phyloP scores from a whole-genome alignment of 2,329 filamentous ascomycete species.

The Dissoconium aciculare region DNA sequence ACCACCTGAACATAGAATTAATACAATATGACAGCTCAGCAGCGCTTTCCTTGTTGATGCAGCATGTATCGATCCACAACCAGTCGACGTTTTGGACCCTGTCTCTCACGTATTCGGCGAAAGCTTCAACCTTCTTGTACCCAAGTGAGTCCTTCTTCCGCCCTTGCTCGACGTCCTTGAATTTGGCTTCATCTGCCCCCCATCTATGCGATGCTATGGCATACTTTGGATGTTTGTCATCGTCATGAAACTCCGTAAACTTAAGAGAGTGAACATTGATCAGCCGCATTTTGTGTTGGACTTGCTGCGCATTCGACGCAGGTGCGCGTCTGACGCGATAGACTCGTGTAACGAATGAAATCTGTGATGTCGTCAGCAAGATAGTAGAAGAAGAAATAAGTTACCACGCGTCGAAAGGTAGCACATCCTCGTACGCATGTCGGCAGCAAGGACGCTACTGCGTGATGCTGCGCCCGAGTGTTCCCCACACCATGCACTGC shows the following conservation, averaged over 20 bases:
- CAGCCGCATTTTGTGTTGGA: background rate
- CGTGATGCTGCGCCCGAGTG: no score
- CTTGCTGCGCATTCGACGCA: no score
- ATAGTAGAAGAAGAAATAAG: no score
- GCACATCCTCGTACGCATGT: no score
- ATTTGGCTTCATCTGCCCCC: slow-evolving; percentile 5
- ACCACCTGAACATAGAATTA: slow-evolving; percentile 14
- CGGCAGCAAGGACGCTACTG: no score
- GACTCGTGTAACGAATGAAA: no score
- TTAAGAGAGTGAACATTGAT: background rate
- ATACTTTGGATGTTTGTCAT: slow-evolving; percentile 4
- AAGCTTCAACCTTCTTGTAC: slow-evolving; percentile 6
- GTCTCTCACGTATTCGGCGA: slow-evolving; percentile 1
- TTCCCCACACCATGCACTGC: no score
- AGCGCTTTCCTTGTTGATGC: slow-evolving; percentile 9
- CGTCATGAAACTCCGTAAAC: background rate
- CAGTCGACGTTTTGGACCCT: slow-evolving; percentile 2
- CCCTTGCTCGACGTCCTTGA: slow-evolving; percentile 3
- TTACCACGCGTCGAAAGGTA: no score
- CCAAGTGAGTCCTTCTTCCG: slow-evolving; percentile 3
- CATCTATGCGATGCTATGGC: slow-evolving; percentile 13
- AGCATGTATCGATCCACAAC: slow-evolving; percentile 12
- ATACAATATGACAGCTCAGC: slow-evolving; percentile 10
- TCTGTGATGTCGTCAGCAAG: no score
- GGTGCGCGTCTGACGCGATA: no score